phyloP scores from a whole-genome alignment of 1,284 basidiomycete genomes.

The Ganoderma resinaceum region DNA sequence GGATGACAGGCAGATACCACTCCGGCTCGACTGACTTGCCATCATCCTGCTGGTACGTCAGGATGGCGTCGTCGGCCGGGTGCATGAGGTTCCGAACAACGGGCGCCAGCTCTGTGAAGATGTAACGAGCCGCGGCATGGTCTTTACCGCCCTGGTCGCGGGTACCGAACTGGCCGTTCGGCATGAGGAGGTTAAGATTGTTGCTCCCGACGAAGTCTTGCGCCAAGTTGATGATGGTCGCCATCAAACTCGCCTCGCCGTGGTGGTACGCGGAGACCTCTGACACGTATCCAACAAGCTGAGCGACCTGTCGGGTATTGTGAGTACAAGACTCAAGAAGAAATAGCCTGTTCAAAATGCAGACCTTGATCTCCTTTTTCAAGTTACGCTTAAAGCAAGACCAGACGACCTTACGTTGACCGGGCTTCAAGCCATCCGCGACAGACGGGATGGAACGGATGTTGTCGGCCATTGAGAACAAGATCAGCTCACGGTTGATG shows the following conservation, averaged over 20 bases:
- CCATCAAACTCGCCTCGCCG: constrained; percentile 87
- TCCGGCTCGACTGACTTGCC: constrained; percentile 92
- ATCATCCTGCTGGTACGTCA: constrained; percentile 90
- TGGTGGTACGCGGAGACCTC: constrained; percentile 98
- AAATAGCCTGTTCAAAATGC: not conserved
- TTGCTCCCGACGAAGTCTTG: constrained; percentile 97
- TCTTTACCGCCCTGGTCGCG: constrained; percentile 93
- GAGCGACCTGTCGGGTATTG: constrained; percentile 77
- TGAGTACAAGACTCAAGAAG: not conserved
- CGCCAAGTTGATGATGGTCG: constrained; percentile 94
- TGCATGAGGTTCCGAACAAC: constrained; percentile 88
- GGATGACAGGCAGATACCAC: constrained; percentile 93
- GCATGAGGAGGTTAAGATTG: constrained; percentile 91
- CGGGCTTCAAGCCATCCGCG: constrained; percentile 97
- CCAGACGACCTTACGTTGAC: constrained; percentile 97
- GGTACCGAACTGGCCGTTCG: constrained; percentile 97
- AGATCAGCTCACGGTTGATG: constrained; percentile 97
- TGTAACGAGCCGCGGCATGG: constrained; percentile 96
- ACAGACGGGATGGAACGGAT: constrained; percentile 95
- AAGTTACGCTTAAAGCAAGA: constrained; percentile 95
- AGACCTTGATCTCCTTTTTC: constrained; percentile 90
- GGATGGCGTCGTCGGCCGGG: constrained; percentile 84
- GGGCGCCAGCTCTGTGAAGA: constrained; percentile 85
- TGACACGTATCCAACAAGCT: constrained; percentile 93
- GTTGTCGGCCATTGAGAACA: constrained; percentile 99